Conservation (phyloP, 2,329 filamentous ascomycete species). For the Ambrosiella beaveri region DNA sequence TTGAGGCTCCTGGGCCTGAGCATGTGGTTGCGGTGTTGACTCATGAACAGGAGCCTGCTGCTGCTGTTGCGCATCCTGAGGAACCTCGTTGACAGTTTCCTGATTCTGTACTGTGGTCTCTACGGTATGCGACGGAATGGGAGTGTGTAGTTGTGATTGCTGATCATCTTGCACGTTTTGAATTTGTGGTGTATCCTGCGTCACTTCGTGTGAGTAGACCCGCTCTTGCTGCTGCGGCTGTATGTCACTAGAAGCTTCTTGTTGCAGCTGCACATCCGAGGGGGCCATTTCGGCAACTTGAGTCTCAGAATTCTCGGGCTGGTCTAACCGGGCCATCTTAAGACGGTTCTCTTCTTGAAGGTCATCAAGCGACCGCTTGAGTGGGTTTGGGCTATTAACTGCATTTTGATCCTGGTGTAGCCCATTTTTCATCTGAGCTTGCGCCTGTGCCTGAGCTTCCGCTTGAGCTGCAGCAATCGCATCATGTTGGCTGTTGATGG, state of each 20-base stretch:
- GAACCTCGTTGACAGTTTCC: not conserved
- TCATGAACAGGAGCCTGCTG: not conserved
- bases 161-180: not conserved
- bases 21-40: not conserved
- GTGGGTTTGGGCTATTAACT: conserved; percentile 20
- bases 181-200: not conserved
- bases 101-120: not conserved
- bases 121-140: conserved; percentile 7
- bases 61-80: conserved; percentile 5
- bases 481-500: not conserved
- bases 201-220: not conserved
- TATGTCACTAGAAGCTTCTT: not conserved
- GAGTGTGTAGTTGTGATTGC: not conserved
- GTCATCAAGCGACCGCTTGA: conserved; percentile 26
- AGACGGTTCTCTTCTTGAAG: conserved; percentile 2
- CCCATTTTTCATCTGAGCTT: conserved; percentile 8
- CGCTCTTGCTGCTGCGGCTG: conserved; percentile 10
- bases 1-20: not conserved
- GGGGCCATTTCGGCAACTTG: conserved; percentile 9
- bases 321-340: conserved; percentile 10
- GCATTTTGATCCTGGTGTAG: not conserved
- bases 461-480: conserved; percentile 20
- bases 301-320: not conserved
- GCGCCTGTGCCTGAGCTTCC: conserved; percentile 24
- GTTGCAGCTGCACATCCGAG: not conserved